phyloP scores from a whole-genome alignment of 2,329 filamentous ascomycete species.

The Diatrype stigma region DNA sequence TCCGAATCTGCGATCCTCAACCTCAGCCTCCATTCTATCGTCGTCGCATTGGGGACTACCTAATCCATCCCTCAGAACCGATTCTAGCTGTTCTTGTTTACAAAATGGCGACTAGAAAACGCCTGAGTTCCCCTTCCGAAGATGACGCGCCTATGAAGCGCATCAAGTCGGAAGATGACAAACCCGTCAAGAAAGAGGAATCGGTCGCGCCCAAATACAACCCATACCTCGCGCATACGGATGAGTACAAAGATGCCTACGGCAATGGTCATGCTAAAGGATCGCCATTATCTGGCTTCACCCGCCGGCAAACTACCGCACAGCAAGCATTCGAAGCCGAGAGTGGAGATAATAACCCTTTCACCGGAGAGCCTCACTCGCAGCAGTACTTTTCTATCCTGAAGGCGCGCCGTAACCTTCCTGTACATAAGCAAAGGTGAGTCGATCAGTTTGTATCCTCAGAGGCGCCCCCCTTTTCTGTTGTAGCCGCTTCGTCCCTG shows the following conservation, averaged over 20 bases:
- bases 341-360: conserved; percentile 78
- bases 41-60: background rate
- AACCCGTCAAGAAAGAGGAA: conserved; percentile 16
- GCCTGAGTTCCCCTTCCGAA: conserved; percentile 18
- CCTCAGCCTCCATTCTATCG: background rate
- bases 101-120: conserved; percentile 20
- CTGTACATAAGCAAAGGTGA: conserved; percentile 85
- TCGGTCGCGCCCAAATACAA: conserved; percentile 50
- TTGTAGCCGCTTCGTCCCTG: too few species aligned
- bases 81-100: too few species aligned
- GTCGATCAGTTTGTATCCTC: conserved; percentile 25
- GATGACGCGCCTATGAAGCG: conserved; percentile 22
- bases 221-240: conserved; percentile 88
- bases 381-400: conserved; percentile 87
- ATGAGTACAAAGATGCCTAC: conserved; percentile 33
- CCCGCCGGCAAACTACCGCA: conserved; percentile 76
- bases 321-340: conserved; percentile 69
- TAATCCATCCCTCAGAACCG: too few species aligned
- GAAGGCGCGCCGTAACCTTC: conserved; percentile 75
- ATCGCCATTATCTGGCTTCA: conserved; percentile 61
- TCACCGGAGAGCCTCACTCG: conserved; percentile 74
- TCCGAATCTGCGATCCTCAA: background rate
- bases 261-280: conserved; percentile 26
- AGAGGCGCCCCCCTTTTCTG: too few species aligned
- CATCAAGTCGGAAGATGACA: conserved; percentile 18